These are phyloP conservation scores for Aspergillus oerlinghausenensis DNA, from an alignment of 2,329 filamentous ascomycete species.

Conservation along the genomic window DNA sequence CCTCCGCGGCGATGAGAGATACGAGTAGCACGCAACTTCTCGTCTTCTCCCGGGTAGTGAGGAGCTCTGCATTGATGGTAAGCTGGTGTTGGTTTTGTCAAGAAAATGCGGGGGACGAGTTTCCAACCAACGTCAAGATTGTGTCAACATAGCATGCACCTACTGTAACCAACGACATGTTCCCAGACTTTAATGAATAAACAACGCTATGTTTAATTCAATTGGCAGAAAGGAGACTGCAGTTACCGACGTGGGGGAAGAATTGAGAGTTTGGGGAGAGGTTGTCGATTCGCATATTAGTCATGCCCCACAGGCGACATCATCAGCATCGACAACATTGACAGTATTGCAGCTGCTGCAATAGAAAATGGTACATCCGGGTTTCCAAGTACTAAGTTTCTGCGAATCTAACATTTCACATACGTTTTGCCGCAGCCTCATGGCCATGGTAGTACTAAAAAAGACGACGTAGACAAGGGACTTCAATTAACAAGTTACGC, in stretches of 20 bases:
- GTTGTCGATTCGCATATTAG: slow-evolving; percentile 17
- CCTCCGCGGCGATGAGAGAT: slow-evolving; percentile 62
- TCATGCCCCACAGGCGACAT: slow-evolving; percentile 13
- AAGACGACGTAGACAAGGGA: background rate
- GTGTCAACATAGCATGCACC: slow-evolving; percentile 69
- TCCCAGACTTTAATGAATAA: background rate
- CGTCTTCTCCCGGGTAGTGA: slow-evolving; percentile 65
- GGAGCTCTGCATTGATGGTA: slow-evolving; percentile 28
- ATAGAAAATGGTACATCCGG: background rate
- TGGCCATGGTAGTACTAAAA: background rate
- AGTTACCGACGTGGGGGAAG: background rate
- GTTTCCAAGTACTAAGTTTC: background rate
- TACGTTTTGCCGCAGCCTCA: background rate
- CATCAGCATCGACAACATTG: background rate
- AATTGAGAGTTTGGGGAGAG: background rate
- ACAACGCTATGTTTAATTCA: background rate
- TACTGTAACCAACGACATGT: slow-evolving; percentile 57
- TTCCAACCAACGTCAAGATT: slow-evolving; percentile 54
- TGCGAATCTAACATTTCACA: background rate
- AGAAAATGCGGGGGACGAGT: slow-evolving; percentile 1
- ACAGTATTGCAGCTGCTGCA: background rate
- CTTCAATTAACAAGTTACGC: too few species aligned
- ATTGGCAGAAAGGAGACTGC: background rate
- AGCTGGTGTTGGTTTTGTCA: background rate
- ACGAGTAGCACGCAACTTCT: slow-evolving; percentile 63